phyloP scores from a whole-genome alignment of 2,329 filamentous ascomycete species.

The Fusarium secorum region DNA sequence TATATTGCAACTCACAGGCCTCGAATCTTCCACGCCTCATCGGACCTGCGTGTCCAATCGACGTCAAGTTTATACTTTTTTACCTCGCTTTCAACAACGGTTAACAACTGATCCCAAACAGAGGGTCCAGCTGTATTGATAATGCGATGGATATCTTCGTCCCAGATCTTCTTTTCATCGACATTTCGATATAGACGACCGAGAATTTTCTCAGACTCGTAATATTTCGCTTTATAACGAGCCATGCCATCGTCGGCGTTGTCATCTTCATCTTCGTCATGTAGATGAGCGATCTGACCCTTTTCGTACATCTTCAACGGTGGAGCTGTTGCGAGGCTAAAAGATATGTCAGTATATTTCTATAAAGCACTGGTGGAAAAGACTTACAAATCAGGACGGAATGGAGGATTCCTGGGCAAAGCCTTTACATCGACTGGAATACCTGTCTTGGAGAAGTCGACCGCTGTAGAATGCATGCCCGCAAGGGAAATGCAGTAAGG shows the following conservation, averaged over 20 bases:
- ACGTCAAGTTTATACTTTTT: slow-evolving; percentile 33
- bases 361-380: too few relatives aligned
- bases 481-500: slow-evolving; percentile 63
- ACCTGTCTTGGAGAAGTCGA: slow-evolving; percentile 81
- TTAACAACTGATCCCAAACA: slow-evolving; percentile 56
- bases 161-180: slow-evolving; percentile 74
- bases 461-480: slow-evolving; percentile 72
- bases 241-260: slow-evolving; percentile 54
- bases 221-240: slow-evolving; percentile 62
- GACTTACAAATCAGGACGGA: slow-evolving; percentile 64
- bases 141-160: slow-evolving; percentile 53
- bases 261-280: slow-evolving; percentile 47
- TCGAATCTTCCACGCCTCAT: slow-evolving; percentile 55
- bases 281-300: slow-evolving; percentile 47
- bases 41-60: slow-evolving; percentile 46
- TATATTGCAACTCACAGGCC: slow-evolving; percentile 54
- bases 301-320: slow-evolving; percentile 55
- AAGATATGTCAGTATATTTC: not conserved
- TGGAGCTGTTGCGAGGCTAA: slow-evolving; percentile 57
- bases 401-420: slow-evolving; percentile 51
- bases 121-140: slow-evolving; percentile 42
- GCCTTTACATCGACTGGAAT: slow-evolving; percentile 59
- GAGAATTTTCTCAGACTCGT: slow-evolving; percentile 72
- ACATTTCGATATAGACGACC: slow-evolving; percentile 76
- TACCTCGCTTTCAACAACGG: slow-evolving; percentile 32